These are phyloP conservation scores for Exophiala sp. DNA, from an alignment of 2,329 filamentous ascomycete genomes.

Conservation along the genomic window DNA sequence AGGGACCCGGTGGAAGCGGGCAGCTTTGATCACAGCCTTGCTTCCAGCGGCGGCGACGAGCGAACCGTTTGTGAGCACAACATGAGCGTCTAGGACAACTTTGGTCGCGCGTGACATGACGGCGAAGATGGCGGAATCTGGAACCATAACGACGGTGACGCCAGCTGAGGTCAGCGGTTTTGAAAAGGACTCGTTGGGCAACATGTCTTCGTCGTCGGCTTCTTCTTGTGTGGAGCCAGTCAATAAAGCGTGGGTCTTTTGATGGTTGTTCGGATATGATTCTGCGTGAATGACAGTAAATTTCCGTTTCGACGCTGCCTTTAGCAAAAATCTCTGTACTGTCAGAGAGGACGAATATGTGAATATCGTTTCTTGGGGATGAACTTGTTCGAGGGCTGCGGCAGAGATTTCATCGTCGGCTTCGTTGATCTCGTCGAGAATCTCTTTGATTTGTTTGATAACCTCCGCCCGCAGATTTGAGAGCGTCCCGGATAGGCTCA, in stretches of 20 bases:
- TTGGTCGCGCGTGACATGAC: slow-evolving; percentile 96
- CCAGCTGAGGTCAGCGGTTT: slow-evolving; percentile 76
- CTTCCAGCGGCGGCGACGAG: slow-evolving; percentile 83
- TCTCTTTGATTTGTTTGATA: slow-evolving; percentile 89
- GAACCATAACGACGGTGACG: slow-evolving; percentile 77
- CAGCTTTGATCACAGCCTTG: slow-evolving; percentile 76
- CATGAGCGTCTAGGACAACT: slow-evolving; percentile 83
- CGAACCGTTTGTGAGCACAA: slow-evolving; percentile 83
- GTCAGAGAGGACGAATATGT: slow-evolving; percentile 82
- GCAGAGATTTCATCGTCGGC: slow-evolving; percentile 90
- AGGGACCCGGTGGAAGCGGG: slow-evolving; percentile 74
- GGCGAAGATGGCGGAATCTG: slow-evolving; percentile 81
- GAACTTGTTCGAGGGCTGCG: slow-evolving; percentile 85
- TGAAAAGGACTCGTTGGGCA: slow-evolving; percentile 56
- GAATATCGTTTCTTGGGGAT: slow-evolving; percentile 87
- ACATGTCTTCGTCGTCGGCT: slow-evolving; percentile 40
- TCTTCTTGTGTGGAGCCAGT: slow-evolving; percentile 47
- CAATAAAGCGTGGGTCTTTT: slow-evolving; percentile 59
- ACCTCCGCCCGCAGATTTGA: slow-evolving; percentile 84
- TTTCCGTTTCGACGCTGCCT: slow-evolving; percentile 81
- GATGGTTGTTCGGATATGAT: slow-evolving; percentile 66
- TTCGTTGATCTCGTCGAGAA: slow-evolving; percentile 90
- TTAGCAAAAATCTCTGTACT: slow-evolving; percentile 83
- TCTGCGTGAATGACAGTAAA: slow-evolving; percentile 88
- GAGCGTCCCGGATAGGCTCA: slow-evolving; percentile 30